Conservation (phyloP, 805 yeast genomes). For the Barnettozyma vustinii region DNA sequence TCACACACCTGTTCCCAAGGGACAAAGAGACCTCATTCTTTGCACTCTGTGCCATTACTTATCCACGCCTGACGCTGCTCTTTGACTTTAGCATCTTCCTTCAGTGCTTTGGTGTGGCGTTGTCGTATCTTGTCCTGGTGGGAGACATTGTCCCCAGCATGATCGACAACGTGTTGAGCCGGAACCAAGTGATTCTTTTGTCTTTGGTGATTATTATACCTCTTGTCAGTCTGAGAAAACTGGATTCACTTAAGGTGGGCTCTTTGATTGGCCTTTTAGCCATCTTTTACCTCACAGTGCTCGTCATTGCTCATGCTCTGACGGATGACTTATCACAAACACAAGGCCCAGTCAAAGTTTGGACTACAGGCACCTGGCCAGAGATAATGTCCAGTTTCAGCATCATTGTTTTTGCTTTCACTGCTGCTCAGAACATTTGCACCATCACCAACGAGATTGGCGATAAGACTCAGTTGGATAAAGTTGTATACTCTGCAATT, state of each 20-base stretch:
- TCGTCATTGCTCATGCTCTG: constrained; percentile 48
- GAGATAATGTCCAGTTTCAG: constrained; percentile 60
- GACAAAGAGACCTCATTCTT: constrained; percentile 57
- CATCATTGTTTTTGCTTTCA: constrained; percentile 72
- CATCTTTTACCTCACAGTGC: constrained; percentile 53
- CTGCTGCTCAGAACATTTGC: constrained; percentile 78
- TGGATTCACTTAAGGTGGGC: constrained; percentile 68
- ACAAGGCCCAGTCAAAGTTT: constrained; percentile 38
- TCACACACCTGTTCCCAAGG: constrained; percentile 12
- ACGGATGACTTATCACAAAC: constrained; percentile 38
- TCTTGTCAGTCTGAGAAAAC: constrained; percentile 49
- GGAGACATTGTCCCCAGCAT: constrained; percentile 72
- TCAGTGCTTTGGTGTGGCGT: constrained; percentile 76
- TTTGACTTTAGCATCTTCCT: constrained; percentile 71
- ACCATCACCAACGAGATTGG: constrained; percentile 68
- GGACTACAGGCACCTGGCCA: constrained; percentile 36
- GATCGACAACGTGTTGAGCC: constrained; percentile 35
- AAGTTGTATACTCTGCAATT: constrained; percentile 46
- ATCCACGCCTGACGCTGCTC: constrained; percentile 62
- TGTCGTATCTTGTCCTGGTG: constrained; percentile 64
- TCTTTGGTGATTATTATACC: constrained; percentile 56
- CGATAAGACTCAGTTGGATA: constrained; percentile 45
- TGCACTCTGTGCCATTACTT: constrained; percentile 62
- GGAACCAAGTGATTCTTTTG: constrained; percentile 39
- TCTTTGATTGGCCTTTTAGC: constrained; percentile 66